Evolutionary conservation across 441 rosid genomes (phyloP), one percentile per base, ranked within the genome.

Genomic region (Macaranga tanarius): DNA sequence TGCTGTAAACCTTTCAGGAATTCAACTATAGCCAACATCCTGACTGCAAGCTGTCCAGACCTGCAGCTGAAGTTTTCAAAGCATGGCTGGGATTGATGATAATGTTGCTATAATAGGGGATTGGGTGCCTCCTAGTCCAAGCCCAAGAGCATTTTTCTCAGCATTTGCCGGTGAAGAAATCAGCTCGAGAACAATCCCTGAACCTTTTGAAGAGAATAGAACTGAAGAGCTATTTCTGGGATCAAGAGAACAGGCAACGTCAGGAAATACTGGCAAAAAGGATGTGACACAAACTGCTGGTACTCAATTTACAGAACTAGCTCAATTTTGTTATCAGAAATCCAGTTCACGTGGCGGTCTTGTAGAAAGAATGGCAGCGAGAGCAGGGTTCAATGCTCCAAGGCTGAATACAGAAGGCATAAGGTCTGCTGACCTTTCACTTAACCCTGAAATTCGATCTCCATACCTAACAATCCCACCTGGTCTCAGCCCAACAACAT

Each of bases 121-220:
- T 56, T 92, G 98, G 98, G 84, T 85, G 62, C 93, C 91, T 69
- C 90, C 92, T 48, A 84, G 86, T 82, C 92, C 89, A 6, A 87
- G 89, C 75, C 90, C 93, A 6, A 81, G 87, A 65, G 60, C 92
- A 0, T 83, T 84, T 73, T 89, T 87, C 67, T 76, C 91, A 1
- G 79, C 87, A 9, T 79, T 86, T 65, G 60, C 85, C 69, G 85
- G 84, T 69, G 91, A 86, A 57, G 86, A 83, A 50, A 73, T 75
- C 61, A 77, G 75, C 81, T 86, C 87, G 44, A 87, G 77, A 83
- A 76, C 79, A 56, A 74, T 51, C n/a, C 76, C 81, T 0, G 90
- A 88, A 72, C 73, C 84, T 73, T 67, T 60, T 1, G 56, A 50
- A 23, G 83, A 83, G 60, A 74, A 67, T 48, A 82, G 73, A 78